phyloP scores from a whole-genome alignment of 2,329 filamentous ascomycete species.

The Cercospora sp. region DNA sequence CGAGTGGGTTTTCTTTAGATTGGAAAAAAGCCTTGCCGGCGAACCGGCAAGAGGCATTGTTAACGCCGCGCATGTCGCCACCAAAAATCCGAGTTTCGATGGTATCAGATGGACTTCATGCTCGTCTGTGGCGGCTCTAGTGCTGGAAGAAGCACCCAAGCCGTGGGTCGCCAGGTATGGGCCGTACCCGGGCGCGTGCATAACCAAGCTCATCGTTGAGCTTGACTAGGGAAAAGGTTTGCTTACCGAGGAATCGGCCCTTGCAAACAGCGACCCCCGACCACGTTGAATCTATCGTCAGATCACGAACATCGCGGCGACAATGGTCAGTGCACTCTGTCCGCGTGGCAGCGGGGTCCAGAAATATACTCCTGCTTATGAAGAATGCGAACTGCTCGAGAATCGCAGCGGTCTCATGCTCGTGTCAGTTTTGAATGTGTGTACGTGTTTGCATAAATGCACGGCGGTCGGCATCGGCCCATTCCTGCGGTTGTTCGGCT shows the following conservation, averaged over 20 bases:
- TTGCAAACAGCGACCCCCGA: not conserved
- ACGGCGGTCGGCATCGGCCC: not conserved
- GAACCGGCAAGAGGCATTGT: not conserved
- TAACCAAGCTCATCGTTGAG: not conserved
- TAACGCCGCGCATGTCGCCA: not conserved
- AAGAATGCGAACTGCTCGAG: not conserved
- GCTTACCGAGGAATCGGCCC: not conserved
- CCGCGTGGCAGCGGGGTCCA: not conserved
- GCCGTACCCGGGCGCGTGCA: not conserved
- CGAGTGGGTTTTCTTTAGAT: slow-evolving; percentile 1
- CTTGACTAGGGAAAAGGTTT: not conserved
- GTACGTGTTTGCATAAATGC: not conserved
- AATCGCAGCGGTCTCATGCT: not conserved
- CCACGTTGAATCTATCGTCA: not conserved
- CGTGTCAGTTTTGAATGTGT: not conserved
- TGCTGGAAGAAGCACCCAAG: slow-evolving; percentile 3
- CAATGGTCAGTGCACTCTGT: not conserved
- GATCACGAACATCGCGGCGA: not conserved
- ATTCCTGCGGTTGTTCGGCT: not conserved
- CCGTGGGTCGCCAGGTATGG: not conserved
- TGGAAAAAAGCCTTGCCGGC: not conserved
- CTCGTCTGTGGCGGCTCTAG: slow-evolving; percentile 1
- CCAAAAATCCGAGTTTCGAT: not conserved
- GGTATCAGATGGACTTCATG: not conserved
- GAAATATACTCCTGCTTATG: not conserved